Evolutionary conservation across 495 filamentous ascomycete species (phyloP).

Genomic region (Lophiotrema nucula): DNA sequence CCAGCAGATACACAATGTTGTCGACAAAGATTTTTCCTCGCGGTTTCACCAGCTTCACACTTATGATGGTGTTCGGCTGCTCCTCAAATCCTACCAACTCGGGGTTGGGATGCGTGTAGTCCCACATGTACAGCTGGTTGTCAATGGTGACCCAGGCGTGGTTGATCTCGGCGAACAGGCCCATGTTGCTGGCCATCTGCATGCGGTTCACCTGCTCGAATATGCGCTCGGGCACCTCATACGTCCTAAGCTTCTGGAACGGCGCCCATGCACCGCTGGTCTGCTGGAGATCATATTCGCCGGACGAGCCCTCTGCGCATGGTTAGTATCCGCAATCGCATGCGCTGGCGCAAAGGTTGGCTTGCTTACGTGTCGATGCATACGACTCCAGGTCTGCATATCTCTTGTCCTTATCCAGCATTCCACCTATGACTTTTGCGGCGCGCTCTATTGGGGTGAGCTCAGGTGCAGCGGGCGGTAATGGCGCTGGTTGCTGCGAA

Average conservation of each 20-base stretch:
- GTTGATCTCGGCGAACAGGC: conserved; percentile 85
- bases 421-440: conserved; percentile 77
- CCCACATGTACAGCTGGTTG: conserved; percentile 94
- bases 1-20: conserved; percentile 78
- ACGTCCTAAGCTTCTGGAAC: conserved; percentile 76
- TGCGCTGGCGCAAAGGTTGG: not conserved
- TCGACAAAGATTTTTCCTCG: conserved; percentile 78
- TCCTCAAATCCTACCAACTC: conserved; percentile 92
- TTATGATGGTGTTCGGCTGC: conserved; percentile 77
- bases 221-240: conserved; percentile 82
- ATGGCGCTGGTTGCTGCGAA: conserved; percentile 15
- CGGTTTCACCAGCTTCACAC: conserved; percentile 78
- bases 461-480: conserved; percentile 20
- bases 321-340: conserved; percentile 6
- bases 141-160: conserved; percentile 97
- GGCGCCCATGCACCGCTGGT: conserved; percentile 72
- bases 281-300: conserved; percentile 76
- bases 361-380: conserved; percentile 66
- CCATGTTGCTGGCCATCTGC: conserved; percentile 82
- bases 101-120: conserved; percentile 84
- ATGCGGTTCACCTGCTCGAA: conserved; percentile 86
- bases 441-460: conserved; percentile 74
- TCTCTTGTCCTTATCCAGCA: conserved; percentile 67
- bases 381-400: conserved; percentile 91
- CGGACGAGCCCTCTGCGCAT: conserved; percentile 72